phyloP scores from a whole-genome alignment of 2,329 filamentous ascomycete genomes.

The Colletotrichum musae region DNA sequence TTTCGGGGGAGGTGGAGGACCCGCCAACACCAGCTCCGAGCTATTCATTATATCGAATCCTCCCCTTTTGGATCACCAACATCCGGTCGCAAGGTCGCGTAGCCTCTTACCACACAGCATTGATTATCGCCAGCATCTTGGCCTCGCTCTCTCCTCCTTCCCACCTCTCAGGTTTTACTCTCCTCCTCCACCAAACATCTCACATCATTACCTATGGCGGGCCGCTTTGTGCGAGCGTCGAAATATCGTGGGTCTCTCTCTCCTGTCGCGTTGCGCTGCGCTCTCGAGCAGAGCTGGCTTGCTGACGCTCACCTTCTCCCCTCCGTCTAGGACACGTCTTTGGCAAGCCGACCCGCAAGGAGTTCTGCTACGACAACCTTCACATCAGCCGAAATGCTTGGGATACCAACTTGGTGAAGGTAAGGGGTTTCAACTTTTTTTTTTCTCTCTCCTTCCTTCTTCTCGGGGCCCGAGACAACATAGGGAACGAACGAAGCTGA shows the following conservation, averaged over 20 bases:
- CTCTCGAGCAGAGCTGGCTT: constrained; percentile 41
- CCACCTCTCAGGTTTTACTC: constrained; percentile 1
- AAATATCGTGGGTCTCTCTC: constrained; percentile 72
- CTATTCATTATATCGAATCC: constrained; percentile 36
- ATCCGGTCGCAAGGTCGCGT: constrained; percentile 26
- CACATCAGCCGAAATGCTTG: constrained; percentile 98
- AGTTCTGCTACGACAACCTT: constrained; percentile 98
- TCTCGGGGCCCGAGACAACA: constrained; percentile 22
- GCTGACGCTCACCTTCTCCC: constrained; percentile 36
- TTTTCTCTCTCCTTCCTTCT: neutral
- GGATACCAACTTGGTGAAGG: constrained; percentile 99
- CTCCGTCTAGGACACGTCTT: constrained; percentile 88
- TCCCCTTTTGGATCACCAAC: constrained; percentile 40
- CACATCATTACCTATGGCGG: constrained; percentile 63
- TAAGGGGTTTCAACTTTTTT: constrained; percentile 56
- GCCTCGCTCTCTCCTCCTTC: neutral
- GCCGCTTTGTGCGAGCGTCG: constrained; percentile 77
- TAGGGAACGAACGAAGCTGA: constrained; percentile 23
- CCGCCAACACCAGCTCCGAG: constrained; percentile 35
- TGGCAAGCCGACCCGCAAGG: constrained; percentile 94
- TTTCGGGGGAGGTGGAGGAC: constrained; percentile 16
- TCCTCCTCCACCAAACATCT: constrained; percentile 2
- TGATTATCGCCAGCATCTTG: constrained; percentile 32
- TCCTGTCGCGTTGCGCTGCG: constrained; percentile 47
- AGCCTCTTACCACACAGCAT: constrained; percentile 33